Evolutionary conservation across 345 rosid species (phyloP).

Genomic region (Hibiscus mutabilis): DNA sequence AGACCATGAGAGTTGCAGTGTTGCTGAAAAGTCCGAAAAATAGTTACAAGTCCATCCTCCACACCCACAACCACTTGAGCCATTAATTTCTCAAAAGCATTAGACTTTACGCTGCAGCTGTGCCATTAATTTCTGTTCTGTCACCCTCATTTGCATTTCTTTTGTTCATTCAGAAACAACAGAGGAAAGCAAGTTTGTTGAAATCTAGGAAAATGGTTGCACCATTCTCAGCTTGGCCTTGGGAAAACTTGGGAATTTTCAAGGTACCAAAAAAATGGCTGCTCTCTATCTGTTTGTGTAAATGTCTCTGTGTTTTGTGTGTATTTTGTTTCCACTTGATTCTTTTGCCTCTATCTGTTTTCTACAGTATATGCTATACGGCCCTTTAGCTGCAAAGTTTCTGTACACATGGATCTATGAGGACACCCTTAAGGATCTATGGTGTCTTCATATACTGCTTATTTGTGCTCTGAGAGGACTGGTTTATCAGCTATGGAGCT

Average conservation of each 20-base stretch:
- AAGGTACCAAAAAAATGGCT: conserved; percentile 44
- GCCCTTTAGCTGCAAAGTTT: conserved; percentile 58
- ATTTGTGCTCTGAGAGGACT: conserved; percentile 35
- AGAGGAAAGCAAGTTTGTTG: not conserved
- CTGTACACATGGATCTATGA: conserved; percentile 39
- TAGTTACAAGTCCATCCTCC: too few species aligned
- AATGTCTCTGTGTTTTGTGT: not conserved
- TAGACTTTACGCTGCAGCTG: too few species aligned
- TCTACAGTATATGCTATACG: conserved; percentile 67
- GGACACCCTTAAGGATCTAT: conserved; percentile 33
- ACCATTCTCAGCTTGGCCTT: conserved; percentile 76
- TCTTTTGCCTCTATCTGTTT: not conserved
- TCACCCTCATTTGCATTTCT: too few species aligned
- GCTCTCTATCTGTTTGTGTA: not conserved
- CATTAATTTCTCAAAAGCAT: too few species aligned
- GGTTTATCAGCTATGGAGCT: conserved; percentile 34
- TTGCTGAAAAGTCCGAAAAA: too few species aligned
- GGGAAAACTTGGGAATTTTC: conserved; percentile 71
- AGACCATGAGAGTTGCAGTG: too few species aligned
- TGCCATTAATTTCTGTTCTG: too few species aligned
- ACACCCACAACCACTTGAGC: too few species aligned
- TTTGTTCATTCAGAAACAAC: not conserved
- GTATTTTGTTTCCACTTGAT: not conserved
- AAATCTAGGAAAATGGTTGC: conserved; percentile 36
- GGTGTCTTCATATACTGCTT: conserved; percentile 63